Evolutionary conservation across 306 rosid species (phyloP).

Genomic region (Arachis hypogaea): DNA sequence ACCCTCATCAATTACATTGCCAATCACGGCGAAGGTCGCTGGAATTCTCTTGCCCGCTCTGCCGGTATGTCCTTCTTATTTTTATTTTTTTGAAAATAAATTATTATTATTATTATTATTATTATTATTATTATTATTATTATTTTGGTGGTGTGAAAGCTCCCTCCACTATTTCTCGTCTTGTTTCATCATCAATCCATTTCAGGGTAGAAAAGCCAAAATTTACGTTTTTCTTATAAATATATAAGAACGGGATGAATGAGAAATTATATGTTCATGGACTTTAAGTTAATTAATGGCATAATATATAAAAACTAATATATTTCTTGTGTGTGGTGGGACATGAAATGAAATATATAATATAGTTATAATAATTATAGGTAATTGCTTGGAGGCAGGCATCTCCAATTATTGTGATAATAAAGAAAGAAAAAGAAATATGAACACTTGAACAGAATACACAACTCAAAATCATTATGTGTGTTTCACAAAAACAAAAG

Average conservation of each 20-base stretch:
- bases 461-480: constrained; percentile 30
- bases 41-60: constrained; percentile 86
- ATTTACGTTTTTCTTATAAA: constrained; percentile 44
- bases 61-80: constrained; percentile 48
- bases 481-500: constrained; percentile 19
- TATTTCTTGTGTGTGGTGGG: constrained; percentile 43
- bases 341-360: constrained; percentile 34
- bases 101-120: too few relatives aligned
- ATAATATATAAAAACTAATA: constrained; percentile 3
- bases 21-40: constrained; percentile 91
- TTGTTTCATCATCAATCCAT: constrained; percentile 45
- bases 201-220: constrained; percentile 41
- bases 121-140: too few relatives aligned
- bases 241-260: constrained; percentile 33
- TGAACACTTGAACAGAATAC: constrained; percentile 1
- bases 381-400: constrained; percentile 32
- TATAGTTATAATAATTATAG: constrained; percentile 36
- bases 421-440: constrained; percentile 25
- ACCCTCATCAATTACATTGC: constrained; percentile 88
- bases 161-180: constrained; percentile 33
- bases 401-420: constrained; percentile 2
- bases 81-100: background rate
- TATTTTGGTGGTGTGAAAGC: constrained; percentile 40
- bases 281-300: constrained; percentile 38
- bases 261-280: constrained; percentile 35